Evolutionary conservation across 2,329 filamentous ascomycete species (phyloP).

Genomic region (Tolypocladium sp.): DNA sequence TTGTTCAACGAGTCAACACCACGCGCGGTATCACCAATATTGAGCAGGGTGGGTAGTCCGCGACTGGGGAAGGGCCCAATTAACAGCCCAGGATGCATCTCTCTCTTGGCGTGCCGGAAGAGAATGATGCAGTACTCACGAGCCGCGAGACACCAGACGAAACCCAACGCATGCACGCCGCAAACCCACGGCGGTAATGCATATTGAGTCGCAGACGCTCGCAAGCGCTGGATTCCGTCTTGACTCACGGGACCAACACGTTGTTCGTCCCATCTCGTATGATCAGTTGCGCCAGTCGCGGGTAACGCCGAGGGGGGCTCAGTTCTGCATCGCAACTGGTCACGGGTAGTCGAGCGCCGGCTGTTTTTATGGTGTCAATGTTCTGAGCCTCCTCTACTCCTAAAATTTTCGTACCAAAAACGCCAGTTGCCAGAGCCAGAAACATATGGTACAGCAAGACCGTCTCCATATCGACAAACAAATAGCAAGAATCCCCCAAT

Average conservation of each 20-base stretch:
- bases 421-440: conserved; percentile 10
- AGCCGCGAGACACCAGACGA: neutral
- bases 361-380: neutral
- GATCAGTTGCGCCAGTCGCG: neutral
- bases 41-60: neutral
- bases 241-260: neutral
- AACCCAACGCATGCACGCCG: neutral
- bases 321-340: neutral
- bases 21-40: neutral
- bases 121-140: neutral
- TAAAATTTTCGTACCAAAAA: conserved; percentile 10
- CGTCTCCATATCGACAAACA: conserved; percentile 9
- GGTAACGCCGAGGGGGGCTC: neutral
- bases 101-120: neutral
- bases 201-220: neutral
- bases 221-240: neutral
- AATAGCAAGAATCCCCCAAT: conserved; percentile 2
- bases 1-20: neutral
- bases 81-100: too few relatives aligned
- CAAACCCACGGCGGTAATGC: too few relatives aligned
- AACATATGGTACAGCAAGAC: conserved; percentile 11
- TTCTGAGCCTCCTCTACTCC: conserved; percentile 2
- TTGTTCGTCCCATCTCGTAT: neutral
- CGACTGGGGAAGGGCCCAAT: neutral
- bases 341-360: neutral